phyloP scores from a whole-genome alignment of 176 grass and related monocot genomes.

The Musa beccarii region DNA sequence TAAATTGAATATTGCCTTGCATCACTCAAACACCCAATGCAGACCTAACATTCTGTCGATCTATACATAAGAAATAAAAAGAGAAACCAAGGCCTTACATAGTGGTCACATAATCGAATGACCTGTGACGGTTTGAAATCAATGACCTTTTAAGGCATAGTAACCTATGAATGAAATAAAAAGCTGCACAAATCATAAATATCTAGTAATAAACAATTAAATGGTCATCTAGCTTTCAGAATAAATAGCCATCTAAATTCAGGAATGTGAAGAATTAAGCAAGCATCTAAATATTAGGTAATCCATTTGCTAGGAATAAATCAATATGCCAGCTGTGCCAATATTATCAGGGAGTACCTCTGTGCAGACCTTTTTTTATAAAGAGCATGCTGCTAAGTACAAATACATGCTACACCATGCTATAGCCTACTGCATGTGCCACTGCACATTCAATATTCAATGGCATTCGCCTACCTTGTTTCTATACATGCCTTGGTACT shows the following conservation, averaged over 20 bases:
- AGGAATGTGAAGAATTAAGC: too few relatives aligned
- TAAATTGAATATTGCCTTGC: not conserved
- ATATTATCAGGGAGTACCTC: too few relatives aligned
- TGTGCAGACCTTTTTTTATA: too few relatives aligned
- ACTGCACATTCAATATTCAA: not conserved
- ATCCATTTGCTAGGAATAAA: too few relatives aligned
- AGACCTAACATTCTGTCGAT: not conserved
- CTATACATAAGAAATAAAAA: not conserved
- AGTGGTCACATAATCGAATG: not conserved
- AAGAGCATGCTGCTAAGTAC: too few relatives aligned
- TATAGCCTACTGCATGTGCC: not conserved
- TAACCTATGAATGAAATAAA: too few relatives aligned
- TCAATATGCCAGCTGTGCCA: too few relatives aligned
- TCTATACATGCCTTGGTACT: not conserved
- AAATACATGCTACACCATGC: not conserved
- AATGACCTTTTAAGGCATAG: not conserved
- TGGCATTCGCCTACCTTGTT: not conserved
- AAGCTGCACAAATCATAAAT: too few relatives aligned
- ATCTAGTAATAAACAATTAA: too few relatives aligned
- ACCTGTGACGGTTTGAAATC: not conserved
- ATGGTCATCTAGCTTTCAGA: too few relatives aligned
- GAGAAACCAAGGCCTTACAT: not conserved
- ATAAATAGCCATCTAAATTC: too few relatives aligned
- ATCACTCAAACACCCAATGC: not conserved
- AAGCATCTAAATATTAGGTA: too few relatives aligned